Evolutionary conservation across 306 rosid species (phyloP), one percentile per base, ranked within the genome.

Genomic region (Cicer arietinum): DNA sequence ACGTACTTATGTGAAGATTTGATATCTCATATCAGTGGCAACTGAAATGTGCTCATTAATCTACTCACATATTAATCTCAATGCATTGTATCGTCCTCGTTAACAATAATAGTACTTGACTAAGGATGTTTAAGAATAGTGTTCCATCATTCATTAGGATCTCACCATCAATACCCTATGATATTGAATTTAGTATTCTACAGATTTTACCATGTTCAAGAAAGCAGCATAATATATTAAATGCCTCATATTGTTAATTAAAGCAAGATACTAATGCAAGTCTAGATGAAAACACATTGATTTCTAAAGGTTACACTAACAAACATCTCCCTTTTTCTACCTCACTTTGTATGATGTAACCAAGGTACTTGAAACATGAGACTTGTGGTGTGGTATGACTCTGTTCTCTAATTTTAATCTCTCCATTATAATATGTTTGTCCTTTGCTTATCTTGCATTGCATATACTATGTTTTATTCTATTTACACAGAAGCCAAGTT

Each of bases 281-380:
- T 8, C 60, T 54, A 17, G 35, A 54, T 54, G 60, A 54, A 54
- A 17, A 18, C 35, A 54, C 60, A 53, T 53, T 53, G 25, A 17
- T 5, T 17, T 53, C 17, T 51, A 51, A 10, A 52, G 58, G 25
- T 16, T 7, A 16, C 58, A 52, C 58, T 22, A 52, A 52, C 58
- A 52, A 6, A 25, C 8, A 30, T 30, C 65, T 22, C 65, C 65
- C 65, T 59, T 59, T 52, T 52, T 52, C 58, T 52, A 7, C 58
- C 30, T 52, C 18, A 30, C 44, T 30, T 59, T 30, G 44, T 30
- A 30, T 59, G 9, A 25, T 11, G 18, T 43, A 35, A 11, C 44
- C 17, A 25, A 10, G 12, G 65, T 59, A 30, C 25, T 16, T 7
- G 58, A 7, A 51, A 14, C 10, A 1, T 2, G 63, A 20, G 39